Base-by-base conservation (phyloP, 2,329 filamentous ascomycete species). In the Phyllosticta capitalensis region DNA sequence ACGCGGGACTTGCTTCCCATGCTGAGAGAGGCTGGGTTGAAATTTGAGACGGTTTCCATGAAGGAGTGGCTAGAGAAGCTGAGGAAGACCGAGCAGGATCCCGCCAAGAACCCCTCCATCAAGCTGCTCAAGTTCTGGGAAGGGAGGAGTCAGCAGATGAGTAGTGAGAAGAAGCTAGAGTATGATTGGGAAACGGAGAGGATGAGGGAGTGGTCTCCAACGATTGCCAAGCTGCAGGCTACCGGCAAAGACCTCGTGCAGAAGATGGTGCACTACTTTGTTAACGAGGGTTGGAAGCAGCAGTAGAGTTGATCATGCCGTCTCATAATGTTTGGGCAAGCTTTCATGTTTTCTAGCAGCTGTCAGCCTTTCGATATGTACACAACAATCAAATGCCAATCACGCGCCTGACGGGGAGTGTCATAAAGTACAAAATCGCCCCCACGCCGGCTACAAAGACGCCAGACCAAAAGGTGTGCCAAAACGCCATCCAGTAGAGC, bases 1-100 rank as follows among this genome's bases (percentile, higher is more conserved):
- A 81, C 78, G 0, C 60, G 71, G 0, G 78, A 83, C 55, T 67
- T 85, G 2, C 73, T 85, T 0, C 81, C 81, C 1, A 74, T 75
- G 3, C 68, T 85, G 7, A 68, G 66, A n/a, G 65, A 68, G 0
- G 73, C 76, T 0, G 79, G 79, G 0, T 51, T 69, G 1, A 1
- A 50, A 9, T 70, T 70, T 26, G 67, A 68, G 24, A 58, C 58
- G 2, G 28, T 70, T 4, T 63, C 63, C 1, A 65, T 64, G 1
- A 63, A 62, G 3, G 60, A 67, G 55, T 70, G 68, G 68, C 65
- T 70, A 65, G 62, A 66, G 20, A 58, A 62, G 38, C 58, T 70
- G 17, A 64, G 65, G 14, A 59, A 54, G n/a, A 64, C 65, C 0
- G 64, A 67, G 4, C 55, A 54, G 12, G 67, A 70, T 57, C 64